Conservation (phyloP, 257 asterid genomes). For the Linaria vulgaris region DNA sequence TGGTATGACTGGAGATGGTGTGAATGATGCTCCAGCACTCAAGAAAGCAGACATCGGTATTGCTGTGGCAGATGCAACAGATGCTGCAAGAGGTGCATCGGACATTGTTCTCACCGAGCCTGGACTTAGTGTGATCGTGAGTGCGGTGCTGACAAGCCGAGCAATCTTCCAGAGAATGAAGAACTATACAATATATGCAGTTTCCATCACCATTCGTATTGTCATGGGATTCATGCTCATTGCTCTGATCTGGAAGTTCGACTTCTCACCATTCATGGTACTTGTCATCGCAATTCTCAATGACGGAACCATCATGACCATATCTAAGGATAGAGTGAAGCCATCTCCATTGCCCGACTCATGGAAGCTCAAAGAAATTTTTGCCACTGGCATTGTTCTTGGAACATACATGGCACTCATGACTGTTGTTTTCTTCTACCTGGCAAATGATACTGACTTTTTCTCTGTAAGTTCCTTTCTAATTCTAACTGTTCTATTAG, state of each 20-base stretch:
- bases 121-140: conserved; percentile 77
- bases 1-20: conserved; percentile 96
- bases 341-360: conserved; percentile 94
- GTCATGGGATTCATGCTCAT: conserved; percentile 89
- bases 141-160: conserved; percentile 86
- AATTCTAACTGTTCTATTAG: not conserved
- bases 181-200: conserved; percentile 86
- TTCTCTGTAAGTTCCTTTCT: conserved; percentile 44
- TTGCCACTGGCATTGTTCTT: conserved; percentile 81
- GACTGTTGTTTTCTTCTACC: conserved; percentile 78
- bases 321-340: conserved; percentile 79
- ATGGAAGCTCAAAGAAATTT: conserved; percentile 91
- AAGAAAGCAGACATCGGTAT: conserved; percentile 88
- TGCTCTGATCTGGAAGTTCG: conserved; percentile 87
- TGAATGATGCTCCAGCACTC: conserved; percentile 87
- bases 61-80: conserved; percentile 92
- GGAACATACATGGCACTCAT: conserved; percentile 82
- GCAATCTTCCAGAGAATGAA: conserved; percentile 96
- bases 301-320: conserved; percentile 95
- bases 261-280: conserved; percentile 94
- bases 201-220: conserved; percentile 83
- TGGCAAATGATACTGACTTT: conserved; percentile 67
- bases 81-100: conserved; percentile 83
- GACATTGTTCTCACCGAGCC: conserved; percentile 91
- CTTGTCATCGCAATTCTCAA: conserved; percentile 81